Evolutionary conservation across 208 protist genomes (phyloP).

Genomic region (Acanthamoeba sp.): DNA sequence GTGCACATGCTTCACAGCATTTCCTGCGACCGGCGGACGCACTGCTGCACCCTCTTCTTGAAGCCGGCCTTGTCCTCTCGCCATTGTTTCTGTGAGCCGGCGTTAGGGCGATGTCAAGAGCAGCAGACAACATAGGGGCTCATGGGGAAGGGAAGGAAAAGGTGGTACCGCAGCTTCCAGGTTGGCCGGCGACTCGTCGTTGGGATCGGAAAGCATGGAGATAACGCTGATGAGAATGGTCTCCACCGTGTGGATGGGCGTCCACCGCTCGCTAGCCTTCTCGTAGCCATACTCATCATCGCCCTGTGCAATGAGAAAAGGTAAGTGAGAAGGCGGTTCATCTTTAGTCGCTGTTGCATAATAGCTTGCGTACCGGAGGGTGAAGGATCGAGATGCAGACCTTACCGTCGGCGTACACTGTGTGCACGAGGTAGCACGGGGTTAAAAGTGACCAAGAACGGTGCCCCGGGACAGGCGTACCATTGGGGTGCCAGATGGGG

Average conservation of each 20-base stretch:
- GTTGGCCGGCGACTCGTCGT: constrained; percentile 94
- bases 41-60: constrained; percentile 87
- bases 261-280: constrained; percentile 89
- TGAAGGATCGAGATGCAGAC: constrained; percentile 94
- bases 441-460: constrained; percentile 41
- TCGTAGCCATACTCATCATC: constrained; percentile 91
- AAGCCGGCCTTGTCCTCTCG: constrained; percentile 82
- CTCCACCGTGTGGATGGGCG: constrained; percentile 90
- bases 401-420: constrained; percentile 89
- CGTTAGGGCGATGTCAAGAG: not conserved
- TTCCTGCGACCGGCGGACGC: constrained; percentile 83
- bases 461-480: constrained; percentile 61
- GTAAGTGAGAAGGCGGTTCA: not conserved
- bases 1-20: constrained; percentile 40
- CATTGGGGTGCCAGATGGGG: constrained; percentile 93
- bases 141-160: not conserved
- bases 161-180: constrained; percentile 91
- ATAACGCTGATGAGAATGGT: constrained; percentile 92
- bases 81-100: constrained; percentile 81
- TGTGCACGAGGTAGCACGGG: not conserved
- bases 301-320: not conserved
- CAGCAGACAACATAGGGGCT: not conserved
- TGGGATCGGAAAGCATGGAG: constrained; percentile 92
- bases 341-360: constrained; percentile 28
- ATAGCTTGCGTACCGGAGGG: constrained; percentile 82